Evolutionary conservation across 2,329 filamentous ascomycete genomes (phyloP).

Genomic region (Fusarium tuaranense): DNA sequence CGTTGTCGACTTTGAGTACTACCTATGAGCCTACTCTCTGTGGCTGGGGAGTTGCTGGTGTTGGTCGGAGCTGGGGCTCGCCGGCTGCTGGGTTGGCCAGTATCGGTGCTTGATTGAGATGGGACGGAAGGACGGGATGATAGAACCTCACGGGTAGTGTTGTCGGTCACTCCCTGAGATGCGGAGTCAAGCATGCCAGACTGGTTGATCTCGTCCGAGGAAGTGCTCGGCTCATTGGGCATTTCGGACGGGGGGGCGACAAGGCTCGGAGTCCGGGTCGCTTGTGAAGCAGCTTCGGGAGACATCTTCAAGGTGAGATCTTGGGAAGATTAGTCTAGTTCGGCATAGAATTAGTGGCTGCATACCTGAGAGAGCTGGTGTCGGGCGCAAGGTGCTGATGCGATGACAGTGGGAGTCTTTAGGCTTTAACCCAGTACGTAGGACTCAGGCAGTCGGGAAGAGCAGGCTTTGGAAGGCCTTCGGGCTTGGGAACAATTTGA

Average conservation of each 20-base stretch:
- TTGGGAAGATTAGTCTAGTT: background rate
- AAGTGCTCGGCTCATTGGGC: background rate
- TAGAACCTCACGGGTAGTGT: background rate
- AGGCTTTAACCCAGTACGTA: background rate
- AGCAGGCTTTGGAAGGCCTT: background rate
- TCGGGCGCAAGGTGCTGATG: background rate
- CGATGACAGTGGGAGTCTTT: background rate
- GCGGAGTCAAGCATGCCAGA: fast-evolving
- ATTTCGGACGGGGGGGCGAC: background rate
- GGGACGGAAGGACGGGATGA: background rate
- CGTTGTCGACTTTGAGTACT: too few relatives aligned
- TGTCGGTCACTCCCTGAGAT: fast-evolving
- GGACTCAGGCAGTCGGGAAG: background rate
- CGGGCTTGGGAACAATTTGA: background rate
- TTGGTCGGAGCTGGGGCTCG: background rate
- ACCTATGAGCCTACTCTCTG: too few relatives aligned
- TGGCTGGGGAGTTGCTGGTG: background rate
- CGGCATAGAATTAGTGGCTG: background rate
- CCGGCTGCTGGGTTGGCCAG: background rate
- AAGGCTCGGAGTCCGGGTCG: background rate
- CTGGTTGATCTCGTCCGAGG: background rate
- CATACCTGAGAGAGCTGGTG: background rate
- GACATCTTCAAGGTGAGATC: background rate
- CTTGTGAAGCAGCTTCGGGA: background rate
- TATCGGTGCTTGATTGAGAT: background rate